Base-by-base conservation (phyloP, 2,329 filamentous ascomycete genomes). In the Lomentospora prolificans region DNA sequence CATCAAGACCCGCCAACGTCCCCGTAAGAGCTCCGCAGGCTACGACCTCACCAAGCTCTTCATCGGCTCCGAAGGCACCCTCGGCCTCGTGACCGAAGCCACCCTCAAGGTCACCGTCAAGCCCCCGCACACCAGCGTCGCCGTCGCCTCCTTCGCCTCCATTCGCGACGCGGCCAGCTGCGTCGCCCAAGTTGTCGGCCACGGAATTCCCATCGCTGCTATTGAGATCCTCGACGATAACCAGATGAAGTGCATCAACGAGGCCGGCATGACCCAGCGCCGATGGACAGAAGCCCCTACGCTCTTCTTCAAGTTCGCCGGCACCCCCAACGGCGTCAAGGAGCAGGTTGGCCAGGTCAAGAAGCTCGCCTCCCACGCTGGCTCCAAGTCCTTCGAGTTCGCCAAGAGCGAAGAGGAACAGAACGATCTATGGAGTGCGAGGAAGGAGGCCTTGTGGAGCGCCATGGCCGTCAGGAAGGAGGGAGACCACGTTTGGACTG, bases 181-280 rank as follows among this genome's bases (percentile, higher is more conserved):
- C 67, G 90, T 94, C 2, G 83, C 85, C 61, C 79, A 79, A 55
- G 89, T 96, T 9, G 90, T 96, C 3, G 82, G 82, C 48, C 80
- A 86, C 55, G 90, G 90, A 25, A 81, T 96, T 9, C 89, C 88
- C 28, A 85, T 96, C 44, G 90, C 91, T 0, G 91, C 91, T n/a
- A 84, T 96, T 46, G 91, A 96, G 72, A 87, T 96, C 57, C 76
- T 96, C 27, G 91, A 96, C 71, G 90, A 95, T 66, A 86, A 90
- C 57, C 90, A 95, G 73, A 96, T 96, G 81, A 75, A 72, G 62
- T 80, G 78, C 66, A 82, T 85, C 70, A 84, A 85, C 70, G 74
- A 79, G 27, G 81, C 84, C 1, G 85, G 85, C 25, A 78, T 75
- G 65, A 90, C 87, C 1, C 74, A 76, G 33, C 81, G 84, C 58